phyloP scores from a whole-genome alignment of 768 basidiomycete genomes.

The Russula dissimulans region DNA sequence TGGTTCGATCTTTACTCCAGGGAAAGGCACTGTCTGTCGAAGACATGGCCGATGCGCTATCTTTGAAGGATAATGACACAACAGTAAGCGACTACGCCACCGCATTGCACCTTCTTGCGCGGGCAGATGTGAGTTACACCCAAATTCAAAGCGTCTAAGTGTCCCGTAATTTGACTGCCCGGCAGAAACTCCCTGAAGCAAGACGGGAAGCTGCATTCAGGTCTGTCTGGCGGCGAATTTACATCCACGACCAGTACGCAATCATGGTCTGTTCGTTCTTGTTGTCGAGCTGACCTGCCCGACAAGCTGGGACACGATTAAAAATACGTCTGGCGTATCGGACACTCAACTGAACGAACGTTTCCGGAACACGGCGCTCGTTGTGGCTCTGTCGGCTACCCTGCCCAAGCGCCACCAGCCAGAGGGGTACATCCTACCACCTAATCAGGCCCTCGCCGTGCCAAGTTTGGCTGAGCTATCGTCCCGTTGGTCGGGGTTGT shows the following conservation, averaged over 20 bases:
- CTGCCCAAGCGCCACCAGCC: slow-evolving; percentile 34
- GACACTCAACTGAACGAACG: slow-evolving; percentile 68
- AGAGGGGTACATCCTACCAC: slow-evolving; percentile 44
- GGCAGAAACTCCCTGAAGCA: slow-evolving; percentile 59
- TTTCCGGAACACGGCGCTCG: slow-evolving; percentile 69
- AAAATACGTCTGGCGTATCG: slow-evolving; percentile 62
- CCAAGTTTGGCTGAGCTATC: slow-evolving; percentile 52
- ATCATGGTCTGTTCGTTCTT: background rate
- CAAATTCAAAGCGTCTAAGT: background rate
- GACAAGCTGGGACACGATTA: slow-evolving; percentile 67
- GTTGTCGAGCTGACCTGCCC: background rate
- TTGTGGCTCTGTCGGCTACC: slow-evolving; percentile 48
- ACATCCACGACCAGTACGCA: slow-evolving; percentile 74
- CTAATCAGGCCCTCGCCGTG: slow-evolving; percentile 47
- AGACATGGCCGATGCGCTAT: slow-evolving; percentile 74
- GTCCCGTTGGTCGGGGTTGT: slow-evolving; percentile 68
- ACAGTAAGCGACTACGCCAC: slow-evolving; percentile 57
- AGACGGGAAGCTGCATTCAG: slow-evolving; percentile 61
- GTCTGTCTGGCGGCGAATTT: slow-evolving; percentile 81
- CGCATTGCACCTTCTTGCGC: slow-evolving; percentile 57
- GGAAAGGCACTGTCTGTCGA: slow-evolving; percentile 70
- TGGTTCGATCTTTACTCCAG: slow-evolving; percentile 60
- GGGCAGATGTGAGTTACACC: slow-evolving; percentile 36
- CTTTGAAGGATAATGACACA: slow-evolving; percentile 68
- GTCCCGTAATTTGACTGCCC: background rate